phyloP scores from a whole-genome alignment of 2,329 filamentous ascomycete genomes.

The Fusarium sp. region DNA sequence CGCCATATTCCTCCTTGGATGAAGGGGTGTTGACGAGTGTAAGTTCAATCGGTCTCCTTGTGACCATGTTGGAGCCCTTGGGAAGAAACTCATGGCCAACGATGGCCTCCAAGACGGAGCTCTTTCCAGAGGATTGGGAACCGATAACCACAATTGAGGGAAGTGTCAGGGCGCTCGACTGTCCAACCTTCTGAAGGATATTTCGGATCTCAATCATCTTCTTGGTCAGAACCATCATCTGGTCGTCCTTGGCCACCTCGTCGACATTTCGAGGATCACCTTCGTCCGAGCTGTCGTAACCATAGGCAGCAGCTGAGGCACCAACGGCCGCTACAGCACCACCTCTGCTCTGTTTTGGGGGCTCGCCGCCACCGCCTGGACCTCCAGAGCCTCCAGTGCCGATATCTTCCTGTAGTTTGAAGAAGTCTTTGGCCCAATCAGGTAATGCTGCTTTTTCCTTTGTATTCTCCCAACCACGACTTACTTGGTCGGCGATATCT shows the following conservation, averaged over 20 bases:
- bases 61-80: constrained; percentile 99
- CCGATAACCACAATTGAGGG: constrained; percentile 99
- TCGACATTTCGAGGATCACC: constrained; percentile 71
- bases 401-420: constrained; percentile 70
- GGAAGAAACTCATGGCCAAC: constrained; percentile 98
- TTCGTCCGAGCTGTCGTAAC: constrained; percentile 75
- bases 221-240: constrained; percentile 99
- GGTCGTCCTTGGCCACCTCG: constrained; percentile 84
- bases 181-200: constrained; percentile 89
- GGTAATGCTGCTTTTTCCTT: constrained; percentile 77
- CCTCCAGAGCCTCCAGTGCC: constrained; percentile 63
- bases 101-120: constrained; percentile 94
- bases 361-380: constrained; percentile 60
- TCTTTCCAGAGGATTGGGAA: constrained; percentile 98
- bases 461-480: constrained; percentile 82
- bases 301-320: constrained; percentile 81
- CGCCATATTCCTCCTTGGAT: constrained; percentile 88
- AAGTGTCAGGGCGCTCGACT: constrained; percentile 86
- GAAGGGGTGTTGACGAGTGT: constrained; percentile 96
- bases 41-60: constrained; percentile 91
- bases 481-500: constrained; percentile 81
- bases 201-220: constrained; percentile 99
- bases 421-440: constrained; percentile 82
- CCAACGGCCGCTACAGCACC: constrained; percentile 73
- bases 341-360: constrained; percentile 69